Base-by-base conservation (phyloP, 495 filamentous ascomycete genomes). In the Xylaria palmicola region DNA sequence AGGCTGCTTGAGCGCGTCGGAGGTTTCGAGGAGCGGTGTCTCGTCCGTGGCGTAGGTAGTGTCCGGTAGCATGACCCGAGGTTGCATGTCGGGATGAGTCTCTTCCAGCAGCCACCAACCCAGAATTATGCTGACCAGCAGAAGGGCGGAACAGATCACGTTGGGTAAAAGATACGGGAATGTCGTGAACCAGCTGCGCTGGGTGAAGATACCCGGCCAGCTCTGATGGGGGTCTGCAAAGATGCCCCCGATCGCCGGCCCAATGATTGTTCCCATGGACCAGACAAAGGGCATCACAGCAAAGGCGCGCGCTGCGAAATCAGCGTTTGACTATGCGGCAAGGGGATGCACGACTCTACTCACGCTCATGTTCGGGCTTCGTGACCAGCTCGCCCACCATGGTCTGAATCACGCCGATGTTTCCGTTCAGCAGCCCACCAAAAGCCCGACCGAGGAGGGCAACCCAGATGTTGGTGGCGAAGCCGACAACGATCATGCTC, bases 391-490 rank as follows among this genome's bases (percentile, higher is more conserved):
- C 91, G 20, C 87, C 90, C 22, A 95, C 90, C 90, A 93, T 93
- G n/a, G 90, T 93, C 71, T 93, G 90, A 60, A 95, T 91, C 32
- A 95, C 90, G 9, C 88, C 91, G 66, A 93, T 88, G 64, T 95
- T 95, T 41, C 91, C 91, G 76, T 96, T 96, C 41, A 97, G 76
- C 4, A 88, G 74, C 22, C 92, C 92, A 12, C 90, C 91, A 6
- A 95, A 72, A n/a, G 85, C 81, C 60, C 92, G 80, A 15, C 90
- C 92, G 36, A 81, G 57, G 40, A 96, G 74, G 6, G 91, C 92
- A 45, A 89, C 70, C 87, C 89, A 90, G 64, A 93, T 86, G 65
- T 88, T 94, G 29, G 84, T 74, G 9, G 92, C 85, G 63, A 96
- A 84, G n/a, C 92, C 92, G 10, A 96, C 90, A 48, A 93, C 75